phyloP scores from a whole-genome alignment of 768 basidiomycete genomes.

The Phanerochaete carnosa region DNA sequence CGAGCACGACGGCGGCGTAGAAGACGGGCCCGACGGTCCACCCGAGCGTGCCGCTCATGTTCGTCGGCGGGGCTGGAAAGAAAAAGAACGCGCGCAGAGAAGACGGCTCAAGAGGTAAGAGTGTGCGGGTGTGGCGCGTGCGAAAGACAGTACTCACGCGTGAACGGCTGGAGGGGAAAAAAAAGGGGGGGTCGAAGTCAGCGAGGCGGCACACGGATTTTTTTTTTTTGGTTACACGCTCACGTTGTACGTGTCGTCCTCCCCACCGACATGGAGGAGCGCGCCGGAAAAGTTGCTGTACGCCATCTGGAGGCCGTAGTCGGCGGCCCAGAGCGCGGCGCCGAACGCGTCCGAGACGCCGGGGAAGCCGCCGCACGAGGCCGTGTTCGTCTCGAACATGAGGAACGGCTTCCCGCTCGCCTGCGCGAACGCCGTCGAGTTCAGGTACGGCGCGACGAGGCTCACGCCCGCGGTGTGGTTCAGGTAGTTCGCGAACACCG shows the following conservation, averaged over 20 bases:
- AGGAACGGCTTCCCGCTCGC: slow-evolving; percentile 36
- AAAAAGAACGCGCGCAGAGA: no score
- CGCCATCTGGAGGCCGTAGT: slow-evolving; percentile 49
- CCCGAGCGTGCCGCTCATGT: slow-evolving; percentile 31
- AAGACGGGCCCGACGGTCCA: slow-evolving; percentile 49
- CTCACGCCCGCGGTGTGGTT: slow-evolving; percentile 37
- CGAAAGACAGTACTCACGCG: slow-evolving; percentile 28
- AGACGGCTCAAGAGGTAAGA: no score
- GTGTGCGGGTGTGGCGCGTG: no score
- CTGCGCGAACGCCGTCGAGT: slow-evolving; percentile 31
- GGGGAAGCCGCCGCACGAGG: slow-evolving; percentile 52
- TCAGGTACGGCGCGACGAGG: slow-evolving; percentile 36
- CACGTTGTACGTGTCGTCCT: slow-evolving; percentile 51
- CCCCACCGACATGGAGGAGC: slow-evolving; percentile 46
- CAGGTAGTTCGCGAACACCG: slow-evolving; percentile 40
- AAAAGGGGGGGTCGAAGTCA: no score
- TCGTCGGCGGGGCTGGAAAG: slow-evolving; percentile 40
- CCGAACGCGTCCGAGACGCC: slow-evolving; percentile 50
- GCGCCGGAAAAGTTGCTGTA: slow-evolving; percentile 43
- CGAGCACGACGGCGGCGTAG: slow-evolving; percentile 43
- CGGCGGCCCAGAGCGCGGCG: slow-evolving; percentile 48
- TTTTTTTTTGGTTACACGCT: slow-evolving; percentile 20
- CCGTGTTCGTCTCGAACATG: slow-evolving; percentile 55
- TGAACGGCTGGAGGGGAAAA: slow-evolving; percentile 38
- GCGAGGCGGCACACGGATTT: not conserved